phyloP scores from a whole-genome alignment of 1,284 basidiomycete genomes.

The Tremellales sp. region DNA sequence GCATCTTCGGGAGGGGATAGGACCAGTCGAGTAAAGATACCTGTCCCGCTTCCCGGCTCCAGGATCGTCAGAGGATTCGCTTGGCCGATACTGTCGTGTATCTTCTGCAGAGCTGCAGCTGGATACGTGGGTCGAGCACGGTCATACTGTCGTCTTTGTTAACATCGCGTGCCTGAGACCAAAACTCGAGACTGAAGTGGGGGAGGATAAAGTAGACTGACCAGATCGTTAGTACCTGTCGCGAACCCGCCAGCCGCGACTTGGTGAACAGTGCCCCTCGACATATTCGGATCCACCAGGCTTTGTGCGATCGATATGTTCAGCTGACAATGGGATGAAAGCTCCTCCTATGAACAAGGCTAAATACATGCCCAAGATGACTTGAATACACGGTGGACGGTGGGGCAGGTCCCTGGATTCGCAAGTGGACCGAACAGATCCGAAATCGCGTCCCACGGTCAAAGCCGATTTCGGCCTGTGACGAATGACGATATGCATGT shows the following conservation, averaged over 20 bases:
- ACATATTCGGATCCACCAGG: not conserved
- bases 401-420: too few species aligned
- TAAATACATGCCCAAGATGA: too few species aligned
- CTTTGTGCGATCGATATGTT: too few species aligned
- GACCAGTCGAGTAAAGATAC: slow-evolving; percentile 49
- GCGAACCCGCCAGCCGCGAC: slow-evolving; percentile 41
- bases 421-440: not conserved
- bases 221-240: slow-evolving; percentile 46
- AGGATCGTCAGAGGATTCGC: slow-evolving; percentile 20
- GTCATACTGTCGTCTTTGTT: slow-evolving; percentile 39
- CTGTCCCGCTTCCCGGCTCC: slow-evolving; percentile 48
- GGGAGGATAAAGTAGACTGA: slow-evolving; percentile 7
- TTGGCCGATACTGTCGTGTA: slow-evolving; percentile 27
- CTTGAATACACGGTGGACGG: too few species aligned
- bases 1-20: slow-evolving; percentile 29
- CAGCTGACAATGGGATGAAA: too few species aligned
- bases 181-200: not conserved
- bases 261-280: slow-evolving; percentile 22
- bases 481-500: too few species aligned
- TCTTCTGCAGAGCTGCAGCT: slow-evolving; percentile 30
- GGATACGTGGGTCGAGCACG: slow-evolving; percentile 50
- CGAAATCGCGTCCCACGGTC: not conserved
- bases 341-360: too few species aligned
- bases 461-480: not conserved
- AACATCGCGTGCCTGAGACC: not conserved